Conservation (phyloP, 345 rosid genomes). For the Hibiscus syriacus region DNA sequence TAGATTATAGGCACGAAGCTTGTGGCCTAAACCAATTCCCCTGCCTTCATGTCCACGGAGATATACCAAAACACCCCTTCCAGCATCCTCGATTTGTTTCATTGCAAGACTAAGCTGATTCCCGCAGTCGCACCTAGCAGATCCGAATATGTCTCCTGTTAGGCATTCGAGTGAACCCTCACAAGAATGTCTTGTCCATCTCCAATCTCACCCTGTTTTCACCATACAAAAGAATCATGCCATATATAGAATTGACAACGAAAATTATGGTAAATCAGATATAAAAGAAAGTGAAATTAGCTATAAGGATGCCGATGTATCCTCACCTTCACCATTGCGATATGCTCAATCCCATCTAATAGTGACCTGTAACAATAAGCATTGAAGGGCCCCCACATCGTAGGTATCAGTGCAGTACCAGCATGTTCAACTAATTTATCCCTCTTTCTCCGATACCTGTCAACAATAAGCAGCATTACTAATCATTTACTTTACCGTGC, state of each 20-base stretch:
- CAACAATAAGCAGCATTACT: slow-evolving; percentile 2
- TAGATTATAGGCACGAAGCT: slow-evolving; percentile 81
- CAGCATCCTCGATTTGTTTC: slow-evolving; percentile 71
- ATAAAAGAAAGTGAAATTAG: background rate
- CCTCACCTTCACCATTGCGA: slow-evolving; percentile 98
- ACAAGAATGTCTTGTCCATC: slow-evolving; percentile 78
- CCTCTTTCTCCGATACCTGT: slow-evolving; percentile 82
- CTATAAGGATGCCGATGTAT: background rate
- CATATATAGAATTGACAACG: background rate
- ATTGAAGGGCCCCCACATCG: slow-evolving; percentile 89
- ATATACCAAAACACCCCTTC: slow-evolving; percentile 70
- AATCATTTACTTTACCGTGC: background rate
- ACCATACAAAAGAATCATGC: slow-evolving; percentile 7
- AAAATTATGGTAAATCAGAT: background rate
- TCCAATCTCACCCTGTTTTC: slow-evolving; percentile 60
- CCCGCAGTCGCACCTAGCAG: slow-evolving; percentile 77
- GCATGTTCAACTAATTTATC: slow-evolving; percentile 73
- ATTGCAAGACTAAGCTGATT: slow-evolving; percentile 74
- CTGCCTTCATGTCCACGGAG: slow-evolving; percentile 91
- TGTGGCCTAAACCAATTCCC: slow-evolving; percentile 88
- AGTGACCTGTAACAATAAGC: slow-evolving; percentile 71
- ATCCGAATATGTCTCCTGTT: slow-evolving; percentile 81
- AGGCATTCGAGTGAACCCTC: slow-evolving; percentile 75
- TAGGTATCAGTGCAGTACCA: slow-evolving; percentile 73
- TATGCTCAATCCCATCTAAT: slow-evolving; percentile 88